Conservation (phyloP, 2,329 filamentous ascomycete genomes). For the Talaromyces marneffei region DNA sequence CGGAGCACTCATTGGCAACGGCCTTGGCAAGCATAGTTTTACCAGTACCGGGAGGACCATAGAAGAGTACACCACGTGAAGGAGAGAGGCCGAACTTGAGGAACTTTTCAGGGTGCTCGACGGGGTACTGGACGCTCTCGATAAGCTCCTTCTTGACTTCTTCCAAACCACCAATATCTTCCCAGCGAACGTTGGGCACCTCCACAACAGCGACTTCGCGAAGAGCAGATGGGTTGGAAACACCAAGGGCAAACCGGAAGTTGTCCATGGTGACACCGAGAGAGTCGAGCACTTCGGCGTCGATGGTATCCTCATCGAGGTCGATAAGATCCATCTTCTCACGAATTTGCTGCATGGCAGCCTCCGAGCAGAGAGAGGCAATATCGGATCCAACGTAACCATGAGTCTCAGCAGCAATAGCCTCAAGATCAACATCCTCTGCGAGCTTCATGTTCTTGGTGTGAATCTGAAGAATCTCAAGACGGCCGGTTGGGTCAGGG, state of each 20-base stretch:
- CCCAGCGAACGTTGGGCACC: conserved; percentile 98
- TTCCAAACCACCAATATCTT: conserved; percentile 98
- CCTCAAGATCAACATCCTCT: conserved; percentile 93
- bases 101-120: conserved; percentile 99
- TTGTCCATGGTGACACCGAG: conserved; percentile 99
- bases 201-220: conserved; percentile 98
- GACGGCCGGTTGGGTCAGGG: conserved; percentile 92
- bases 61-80: conserved; percentile 97
- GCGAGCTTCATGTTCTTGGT: conserved; percentile 99
- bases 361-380: conserved; percentile 95
- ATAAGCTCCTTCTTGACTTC: conserved; percentile 99
- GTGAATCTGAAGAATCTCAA: conserved; percentile 98
- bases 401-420: conserved; percentile 95
- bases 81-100: conserved; percentile 99
- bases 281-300: conserved; percentile 95
- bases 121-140: conserved; percentile 97
- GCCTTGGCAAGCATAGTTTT: conserved; percentile 99
- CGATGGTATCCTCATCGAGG: conserved; percentile 96
- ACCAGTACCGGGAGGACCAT: conserved; percentile 98
- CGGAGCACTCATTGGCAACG: conserved; percentile 96
- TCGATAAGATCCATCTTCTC: conserved; percentile 99
- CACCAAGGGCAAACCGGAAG: conserved; percentile 96
- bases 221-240: conserved; percentile 96
- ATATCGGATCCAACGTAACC: conserved; percentile 99
- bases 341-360: conserved; percentile 99